Evolutionary conservation across 352 stramenopile genomes (phyloP).

Genomic region (Globisporangium nunn): DNA sequence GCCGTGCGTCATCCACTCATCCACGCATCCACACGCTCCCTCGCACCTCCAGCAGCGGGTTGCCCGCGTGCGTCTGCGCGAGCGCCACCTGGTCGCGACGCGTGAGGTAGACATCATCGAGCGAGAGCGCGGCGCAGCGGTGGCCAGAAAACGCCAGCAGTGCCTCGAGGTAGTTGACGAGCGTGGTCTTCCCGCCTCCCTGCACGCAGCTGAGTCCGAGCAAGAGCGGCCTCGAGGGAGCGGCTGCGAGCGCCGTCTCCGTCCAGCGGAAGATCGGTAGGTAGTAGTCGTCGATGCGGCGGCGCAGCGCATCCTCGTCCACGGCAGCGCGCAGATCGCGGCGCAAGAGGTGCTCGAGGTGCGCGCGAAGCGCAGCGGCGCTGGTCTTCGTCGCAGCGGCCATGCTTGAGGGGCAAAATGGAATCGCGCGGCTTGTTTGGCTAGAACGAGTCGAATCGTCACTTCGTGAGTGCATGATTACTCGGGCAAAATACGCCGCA

Average conservation of each 20-base stretch:
- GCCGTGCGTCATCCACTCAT: neutral
- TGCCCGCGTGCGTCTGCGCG: slow-evolving; percentile 44
- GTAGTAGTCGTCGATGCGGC: slow-evolving; percentile 67
- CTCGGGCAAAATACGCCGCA: neutral
- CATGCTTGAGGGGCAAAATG: neutral
- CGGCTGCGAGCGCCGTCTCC: slow-evolving; percentile 18
- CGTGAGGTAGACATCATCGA: slow-evolving; percentile 82
- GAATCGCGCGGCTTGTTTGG: neutral
- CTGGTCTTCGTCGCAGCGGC: neutral
- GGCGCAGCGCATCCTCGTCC: slow-evolving; percentile 32
- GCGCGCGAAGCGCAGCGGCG: slow-evolving; percentile 19
- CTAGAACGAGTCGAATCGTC: neutral
- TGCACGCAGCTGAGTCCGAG: slow-evolving; percentile 80
- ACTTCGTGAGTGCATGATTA: neutral
- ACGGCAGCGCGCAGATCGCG: slow-evolving; percentile 22
- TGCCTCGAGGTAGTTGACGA: slow-evolving; percentile 62
- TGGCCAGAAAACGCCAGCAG: slow-evolving; percentile 44
- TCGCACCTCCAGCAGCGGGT: slow-evolving; percentile 71
- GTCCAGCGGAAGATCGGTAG: slow-evolving; percentile 75
- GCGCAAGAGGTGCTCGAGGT: slow-evolving; percentile 52
- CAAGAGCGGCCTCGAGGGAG: slow-evolving; percentile 18
- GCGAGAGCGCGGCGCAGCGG: slow-evolving; percentile 64
- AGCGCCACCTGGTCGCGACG: slow-evolving; percentile 56
- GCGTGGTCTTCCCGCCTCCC: slow-evolving; percentile 80
- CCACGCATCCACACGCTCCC: neutral